These are phyloP conservation scores for Yamadazyma kanchanaburiensis DNA, from an alignment of 1,139 yeast genomes.

Conservation along the genomic window DNA sequence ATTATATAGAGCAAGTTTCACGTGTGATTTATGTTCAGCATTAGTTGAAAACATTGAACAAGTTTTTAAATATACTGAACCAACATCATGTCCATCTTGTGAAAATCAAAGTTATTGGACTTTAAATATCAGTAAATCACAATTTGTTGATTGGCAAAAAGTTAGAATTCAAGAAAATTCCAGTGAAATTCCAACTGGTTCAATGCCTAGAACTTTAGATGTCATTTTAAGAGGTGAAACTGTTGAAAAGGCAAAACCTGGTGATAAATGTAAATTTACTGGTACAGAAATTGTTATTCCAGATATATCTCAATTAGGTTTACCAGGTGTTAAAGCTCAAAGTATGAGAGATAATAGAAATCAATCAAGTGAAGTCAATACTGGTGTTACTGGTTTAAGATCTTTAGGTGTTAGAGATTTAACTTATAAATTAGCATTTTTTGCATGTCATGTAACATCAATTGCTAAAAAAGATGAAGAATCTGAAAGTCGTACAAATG, in stretches of 20 bases:
- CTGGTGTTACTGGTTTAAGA: constrained; percentile 84
- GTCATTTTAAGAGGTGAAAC: constrained; percentile 91
- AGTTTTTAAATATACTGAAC: constrained; percentile 90
- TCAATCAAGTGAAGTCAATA: constrained; percentile 69
- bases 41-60: constrained; percentile 89
- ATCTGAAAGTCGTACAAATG: constrained; percentile 24
- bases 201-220: constrained; percentile 97
- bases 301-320: constrained; percentile 90
- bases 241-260: constrained; percentile 97
- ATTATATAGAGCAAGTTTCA: constrained; percentile 78
- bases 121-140: constrained; percentile 76
- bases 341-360: constrained; percentile 64
- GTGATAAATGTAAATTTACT: constrained; percentile 91
- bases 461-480: constrained; percentile 45
- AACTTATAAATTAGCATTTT: constrained; percentile 86
- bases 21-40: constrained; percentile 87
- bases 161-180: constrained; percentile 95
- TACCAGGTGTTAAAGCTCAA: constrained; percentile 93
- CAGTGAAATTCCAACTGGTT: constrained; percentile 94
- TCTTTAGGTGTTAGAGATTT: constrained; percentile 91
- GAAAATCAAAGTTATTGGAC: constrained; percentile 87
- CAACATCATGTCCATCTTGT: constrained; percentile 89
- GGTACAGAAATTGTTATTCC: constrained; percentile 97
- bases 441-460: constrained; percentile 82
- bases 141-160: constrained; percentile 95